A percentile compares a stretch with the other conserved stretches of the same genome.
phyloP scores from a whole-genome alignment of 371 early-diverging fungal species.

The Lichtheimia ornata region DNA sequence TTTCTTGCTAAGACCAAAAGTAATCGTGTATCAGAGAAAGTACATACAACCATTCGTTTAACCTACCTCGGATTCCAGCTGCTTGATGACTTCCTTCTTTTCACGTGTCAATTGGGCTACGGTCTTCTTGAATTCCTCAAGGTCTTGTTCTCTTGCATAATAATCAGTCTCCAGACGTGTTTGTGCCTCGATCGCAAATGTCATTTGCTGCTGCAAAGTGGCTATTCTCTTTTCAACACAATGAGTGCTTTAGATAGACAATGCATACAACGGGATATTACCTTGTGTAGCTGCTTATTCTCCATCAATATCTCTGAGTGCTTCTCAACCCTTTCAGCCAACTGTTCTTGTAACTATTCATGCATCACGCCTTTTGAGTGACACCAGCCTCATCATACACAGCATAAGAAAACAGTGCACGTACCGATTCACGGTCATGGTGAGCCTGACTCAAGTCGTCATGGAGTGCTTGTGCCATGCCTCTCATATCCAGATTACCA shows the following conservation, averaged over 20 bases:
- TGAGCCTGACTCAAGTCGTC: no score
- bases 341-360: constrained; percentile 6
- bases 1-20: neutral
- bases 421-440: no score
- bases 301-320: constrained; percentile 2
- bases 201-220: neutral
- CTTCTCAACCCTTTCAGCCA: constrained; percentile 1
- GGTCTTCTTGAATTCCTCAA: constrained; percentile 14
- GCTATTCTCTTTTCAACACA: neutral
- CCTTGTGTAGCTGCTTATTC: constrained; percentile 9
- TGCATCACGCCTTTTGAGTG: neutral
- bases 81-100: constrained; percentile 22
- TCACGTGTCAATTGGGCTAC: constrained; percentile 9
- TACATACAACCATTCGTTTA: neutral
- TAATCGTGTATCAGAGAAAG: neutral
- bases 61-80: constrained; percentile 22
- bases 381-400: no score
- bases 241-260: neutral
- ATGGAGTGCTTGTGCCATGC: no score
- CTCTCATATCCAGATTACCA: no score
- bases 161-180: constrained; percentile 22
- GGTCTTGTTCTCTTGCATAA: constrained; percentile 22
- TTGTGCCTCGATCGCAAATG: constrained; percentile 1
- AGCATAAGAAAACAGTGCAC: no score
- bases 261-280: neutral